Evolutionary conservation across 2,329 filamentous ascomycete species (phyloP), one percentile per base, ranked within the genome.

Genomic region (Whalleya microplaca): DNA sequence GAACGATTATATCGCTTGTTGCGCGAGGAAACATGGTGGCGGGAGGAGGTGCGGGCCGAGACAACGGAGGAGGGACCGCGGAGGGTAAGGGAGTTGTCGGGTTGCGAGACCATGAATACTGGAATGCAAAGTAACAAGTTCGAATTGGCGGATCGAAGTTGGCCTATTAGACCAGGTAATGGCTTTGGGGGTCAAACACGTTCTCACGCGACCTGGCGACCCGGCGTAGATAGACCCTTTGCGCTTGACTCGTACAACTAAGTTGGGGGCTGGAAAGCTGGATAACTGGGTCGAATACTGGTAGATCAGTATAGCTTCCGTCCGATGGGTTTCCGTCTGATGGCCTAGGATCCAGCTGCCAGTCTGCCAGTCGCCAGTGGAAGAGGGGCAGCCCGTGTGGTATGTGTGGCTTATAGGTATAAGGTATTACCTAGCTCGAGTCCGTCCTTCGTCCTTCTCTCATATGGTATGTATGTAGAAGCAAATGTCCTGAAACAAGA

Each of bases 1-100:
- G 91, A 95, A 61, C 91, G 88, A 71, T 89, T 88, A 69, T 92
- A 90, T 65, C 91, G 87, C 73, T 90, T 89, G 67, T 80, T 80
- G 60, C 86, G 81, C 48, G 70, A 71, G 45, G 75, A 76, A 50
- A 62, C 69, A 61, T 71, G 67, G 41, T 74, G 73, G 62, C 87
- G 81, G 21, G 80, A 80, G 52, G 82, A n/a, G n/a, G n/a, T 81
- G 69, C 87, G 85, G 61, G 85, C 87, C 56, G 88, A 84, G 67
- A 88, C 72, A 77, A 92, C 74, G 70, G 86, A 80, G 74, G 84
- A 75, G 71, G 84, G 73, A 64, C 81, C 81, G 69, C 86, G 85
- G 67, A 84, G 76, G 69, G 83, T 78, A 64, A 86, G 76, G 66
- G 84, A 80, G 67, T 73, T 75, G 60, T 86, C 83, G 67, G 82